Evolutionary conservation across 2,329 filamentous ascomycete genomes (phyloP).

Genomic region (Aspergillus glaucus): DNA sequence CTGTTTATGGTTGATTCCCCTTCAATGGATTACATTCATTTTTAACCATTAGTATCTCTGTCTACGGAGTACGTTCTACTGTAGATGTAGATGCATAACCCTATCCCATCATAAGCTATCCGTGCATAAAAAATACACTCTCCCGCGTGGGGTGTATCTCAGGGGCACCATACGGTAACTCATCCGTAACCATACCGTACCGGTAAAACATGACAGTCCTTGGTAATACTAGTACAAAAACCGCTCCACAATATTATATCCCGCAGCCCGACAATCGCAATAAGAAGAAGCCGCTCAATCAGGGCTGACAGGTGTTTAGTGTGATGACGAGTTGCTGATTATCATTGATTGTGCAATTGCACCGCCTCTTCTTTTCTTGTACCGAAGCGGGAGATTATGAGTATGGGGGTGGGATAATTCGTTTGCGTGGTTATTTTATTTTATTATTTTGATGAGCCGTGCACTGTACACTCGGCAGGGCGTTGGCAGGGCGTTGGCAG

Average conservation of each 20-base stretch:
- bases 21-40: conserved; percentile 27
- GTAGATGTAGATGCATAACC: background rate
- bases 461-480: too few species aligned
- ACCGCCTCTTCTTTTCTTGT: conserved; percentile 1
- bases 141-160: too few species aligned
- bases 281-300: background rate
- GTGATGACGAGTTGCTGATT: background rate
- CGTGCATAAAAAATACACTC: too few species aligned
- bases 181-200: too few species aligned
- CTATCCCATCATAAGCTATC: too few species aligned
- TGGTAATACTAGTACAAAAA: background rate
- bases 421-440: background rate
- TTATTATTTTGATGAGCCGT: conserved; percentile 3
- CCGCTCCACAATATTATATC: background rate
- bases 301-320: too few species aligned
- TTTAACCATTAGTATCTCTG: conserved; percentile 4
- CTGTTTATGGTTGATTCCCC: conserved; percentile 8
- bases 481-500: too few species aligned
- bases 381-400: background rate
- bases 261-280: background rate
- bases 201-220: too few species aligned
- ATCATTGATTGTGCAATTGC: background rate
- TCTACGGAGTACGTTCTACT: background rate
- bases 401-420: background rate
- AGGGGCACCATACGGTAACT: too few species aligned